Evolutionary conservation across 225 moss, liverwort and hornwort species (phyloP).

Genomic region (Marchantia polymorpha): DNA sequence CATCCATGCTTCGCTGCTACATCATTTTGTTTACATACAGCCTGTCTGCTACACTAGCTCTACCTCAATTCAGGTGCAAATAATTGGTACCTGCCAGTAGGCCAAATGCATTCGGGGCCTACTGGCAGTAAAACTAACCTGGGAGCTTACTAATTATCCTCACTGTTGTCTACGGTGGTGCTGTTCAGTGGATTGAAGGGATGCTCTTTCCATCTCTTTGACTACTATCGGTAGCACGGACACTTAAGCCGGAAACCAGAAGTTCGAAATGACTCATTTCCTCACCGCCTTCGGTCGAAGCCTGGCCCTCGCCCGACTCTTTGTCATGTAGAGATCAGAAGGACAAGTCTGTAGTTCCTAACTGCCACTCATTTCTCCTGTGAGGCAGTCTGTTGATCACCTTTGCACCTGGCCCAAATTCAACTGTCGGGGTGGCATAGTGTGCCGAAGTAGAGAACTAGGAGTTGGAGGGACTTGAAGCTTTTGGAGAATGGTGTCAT

Average conservation of each 20-base stretch:
- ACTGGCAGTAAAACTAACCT: slow-evolving; percentile 25
- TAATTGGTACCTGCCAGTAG: slow-evolving; percentile 33
- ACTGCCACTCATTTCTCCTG: background rate
- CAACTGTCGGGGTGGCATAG: background rate
- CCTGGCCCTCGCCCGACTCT: slow-evolving; percentile 18
- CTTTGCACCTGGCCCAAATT: slow-evolving; percentile 4
- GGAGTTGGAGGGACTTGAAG: slow-evolving; percentile 5
- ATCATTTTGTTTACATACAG: slow-evolving; percentile 12
- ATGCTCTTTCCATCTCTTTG: slow-evolving; percentile 26
- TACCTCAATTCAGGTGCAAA: slow-evolving; percentile 28
- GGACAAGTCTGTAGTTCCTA: background rate
- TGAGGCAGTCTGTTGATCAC: background rate
- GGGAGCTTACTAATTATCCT: slow-evolving; percentile 26
- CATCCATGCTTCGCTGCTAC: slow-evolving; percentile 21
- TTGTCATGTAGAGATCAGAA: slow-evolving; percentile 16
- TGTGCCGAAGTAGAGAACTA: slow-evolving; percentile 4
- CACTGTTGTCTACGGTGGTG: slow-evolving; percentile 26
- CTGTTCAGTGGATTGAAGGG: slow-evolving; percentile 31
- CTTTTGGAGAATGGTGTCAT: slow-evolving; percentile 35
- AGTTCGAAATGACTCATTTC: slow-evolving; percentile 16
- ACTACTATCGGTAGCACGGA: slow-evolving; percentile 23
- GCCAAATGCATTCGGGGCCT: slow-evolving; percentile 23
- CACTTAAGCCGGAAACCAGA: background rate
- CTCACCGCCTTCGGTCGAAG: slow-evolving; percentile 21
- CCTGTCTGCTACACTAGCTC: slow-evolving; percentile 22